phyloP scores from a whole-genome alignment of 305 asterid species.

The Solanum hybrid region DNA sequence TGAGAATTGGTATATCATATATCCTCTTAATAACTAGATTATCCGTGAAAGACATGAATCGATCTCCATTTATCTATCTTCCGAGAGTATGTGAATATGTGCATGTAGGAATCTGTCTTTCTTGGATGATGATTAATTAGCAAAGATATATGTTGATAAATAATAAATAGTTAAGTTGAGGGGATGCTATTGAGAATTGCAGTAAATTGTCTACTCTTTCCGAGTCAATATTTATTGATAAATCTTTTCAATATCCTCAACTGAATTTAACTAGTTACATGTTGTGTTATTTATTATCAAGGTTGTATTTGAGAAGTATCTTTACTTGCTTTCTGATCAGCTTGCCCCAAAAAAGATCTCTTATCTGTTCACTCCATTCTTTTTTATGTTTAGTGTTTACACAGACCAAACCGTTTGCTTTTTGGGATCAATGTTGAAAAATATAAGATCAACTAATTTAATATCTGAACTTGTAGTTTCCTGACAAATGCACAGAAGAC shows the following conservation, averaged over 20 bases:
- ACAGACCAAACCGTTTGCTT: neutral
- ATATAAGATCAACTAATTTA: neutral
- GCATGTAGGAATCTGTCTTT: neutral
- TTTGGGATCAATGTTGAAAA: neutral
- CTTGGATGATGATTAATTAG: neutral
- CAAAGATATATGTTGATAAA: neutral
- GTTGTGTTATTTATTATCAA: neutral
- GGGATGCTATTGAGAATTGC: neutral
- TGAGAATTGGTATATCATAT: neutral
- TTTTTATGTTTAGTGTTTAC: neutral
- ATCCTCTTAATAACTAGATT: neutral
- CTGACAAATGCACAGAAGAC: neutral
- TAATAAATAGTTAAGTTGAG: neutral
- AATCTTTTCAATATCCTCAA: neutral
- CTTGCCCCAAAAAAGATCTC: neutral
- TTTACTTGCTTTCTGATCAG: neutral
- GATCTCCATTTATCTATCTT: neutral
- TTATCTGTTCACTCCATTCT: neutral
- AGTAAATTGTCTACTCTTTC: neutral
- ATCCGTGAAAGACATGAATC: neutral
- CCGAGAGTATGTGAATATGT: neutral
- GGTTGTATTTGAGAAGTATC: neutral
- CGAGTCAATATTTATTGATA: neutral
- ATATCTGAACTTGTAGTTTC: neutral
- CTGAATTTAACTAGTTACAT: neutral